phyloP scores from a whole-genome alignment of 163 green algal species.

The Chloroidium sp. region DNA sequence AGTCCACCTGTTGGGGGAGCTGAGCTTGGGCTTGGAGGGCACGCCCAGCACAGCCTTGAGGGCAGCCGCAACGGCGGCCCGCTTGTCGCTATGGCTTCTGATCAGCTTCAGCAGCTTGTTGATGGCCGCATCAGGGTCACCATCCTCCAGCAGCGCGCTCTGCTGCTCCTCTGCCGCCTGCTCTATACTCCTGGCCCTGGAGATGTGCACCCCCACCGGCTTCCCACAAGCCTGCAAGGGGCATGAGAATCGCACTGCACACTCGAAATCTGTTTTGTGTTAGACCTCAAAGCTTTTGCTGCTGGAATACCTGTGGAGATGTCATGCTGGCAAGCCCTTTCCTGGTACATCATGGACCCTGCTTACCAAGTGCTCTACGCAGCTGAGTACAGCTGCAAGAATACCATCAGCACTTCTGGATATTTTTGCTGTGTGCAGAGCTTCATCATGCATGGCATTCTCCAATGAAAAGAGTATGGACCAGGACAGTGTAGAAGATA shows the following conservation, averaged over 20 bases:
- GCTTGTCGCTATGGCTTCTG: constrained; percentile 8
- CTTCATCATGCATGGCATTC: too few species aligned
- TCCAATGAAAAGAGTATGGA: too few species aligned
- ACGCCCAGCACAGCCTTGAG: constrained; percentile 8
- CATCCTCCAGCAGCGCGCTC: constrained; percentile 6
- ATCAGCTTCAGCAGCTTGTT: constrained; percentile 17
- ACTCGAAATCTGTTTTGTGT: too few species aligned
- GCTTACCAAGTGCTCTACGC: too few species aligned
- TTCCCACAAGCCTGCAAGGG: constrained; percentile 17
- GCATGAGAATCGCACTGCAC: background rate
- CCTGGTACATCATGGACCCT: too few species aligned
- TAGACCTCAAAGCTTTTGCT: too few species aligned
- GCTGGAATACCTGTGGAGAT: too few species aligned
- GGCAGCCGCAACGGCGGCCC: constrained; percentile 13
- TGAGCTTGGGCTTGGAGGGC: background rate
- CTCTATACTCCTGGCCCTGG: background rate
- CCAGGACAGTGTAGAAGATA: background rate
- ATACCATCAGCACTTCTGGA: background rate
- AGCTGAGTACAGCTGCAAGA: background rate
- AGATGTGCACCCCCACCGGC: constrained; percentile 18
- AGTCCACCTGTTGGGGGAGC: constrained; percentile 4
- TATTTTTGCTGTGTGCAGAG: too few species aligned
- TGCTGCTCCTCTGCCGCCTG: constrained; percentile 9
- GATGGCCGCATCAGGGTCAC: constrained; percentile 15
- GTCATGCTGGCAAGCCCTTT: too few species aligned